Evolutionary conservation across 1,284 basidiomycete genomes (phyloP).

Genomic region (Gymnopus androsaceus): DNA sequence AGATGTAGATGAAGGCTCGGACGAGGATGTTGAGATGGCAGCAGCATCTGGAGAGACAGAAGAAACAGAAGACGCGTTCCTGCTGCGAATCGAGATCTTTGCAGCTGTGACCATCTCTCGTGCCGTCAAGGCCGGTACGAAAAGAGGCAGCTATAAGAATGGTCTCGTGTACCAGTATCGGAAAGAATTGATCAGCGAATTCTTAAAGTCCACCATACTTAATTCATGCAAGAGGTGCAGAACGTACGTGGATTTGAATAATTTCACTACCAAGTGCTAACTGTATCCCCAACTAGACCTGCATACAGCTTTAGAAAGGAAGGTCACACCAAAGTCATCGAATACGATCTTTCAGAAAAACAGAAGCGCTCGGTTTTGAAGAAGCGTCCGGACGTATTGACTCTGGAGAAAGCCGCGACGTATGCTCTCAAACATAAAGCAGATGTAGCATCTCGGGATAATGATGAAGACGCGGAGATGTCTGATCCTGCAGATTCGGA

Average conservation of each 20-base stretch:
- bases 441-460: not conserved
- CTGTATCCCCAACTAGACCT: conserved; percentile 46
- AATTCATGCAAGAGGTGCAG: conserved; percentile 84
- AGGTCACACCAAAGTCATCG: conserved; percentile 92
- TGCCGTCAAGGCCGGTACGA: conserved; percentile 49
- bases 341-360: conserved; percentile 84
- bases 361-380: conserved; percentile 70
- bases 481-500: conserved; percentile 27
- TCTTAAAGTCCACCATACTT: conserved; percentile 70
- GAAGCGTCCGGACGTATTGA: conserved; percentile 72
- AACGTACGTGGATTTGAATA: conserved; percentile 54
- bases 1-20: conserved; percentile 45
- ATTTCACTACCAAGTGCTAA: conserved; percentile 6
- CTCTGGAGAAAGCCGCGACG: conserved; percentile 37
- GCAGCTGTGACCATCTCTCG: conserved; percentile 67
- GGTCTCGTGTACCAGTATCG: conserved; percentile 86
- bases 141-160: conserved; percentile 88
- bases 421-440: not conserved
- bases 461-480: conserved; percentile 51
- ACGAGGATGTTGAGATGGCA: conserved; percentile 26
- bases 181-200: conserved; percentile 82
- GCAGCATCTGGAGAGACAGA: conserved; percentile 35
- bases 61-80: conserved; percentile 66
- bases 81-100: conserved; percentile 71
- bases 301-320: conserved; percentile 92